A percentile compares a stretch with the other conserved stretches of the same genome.
Conservation (phyloP, 1,284 basidiomycete species). For the Ceratobasidium sp. region DNA sequence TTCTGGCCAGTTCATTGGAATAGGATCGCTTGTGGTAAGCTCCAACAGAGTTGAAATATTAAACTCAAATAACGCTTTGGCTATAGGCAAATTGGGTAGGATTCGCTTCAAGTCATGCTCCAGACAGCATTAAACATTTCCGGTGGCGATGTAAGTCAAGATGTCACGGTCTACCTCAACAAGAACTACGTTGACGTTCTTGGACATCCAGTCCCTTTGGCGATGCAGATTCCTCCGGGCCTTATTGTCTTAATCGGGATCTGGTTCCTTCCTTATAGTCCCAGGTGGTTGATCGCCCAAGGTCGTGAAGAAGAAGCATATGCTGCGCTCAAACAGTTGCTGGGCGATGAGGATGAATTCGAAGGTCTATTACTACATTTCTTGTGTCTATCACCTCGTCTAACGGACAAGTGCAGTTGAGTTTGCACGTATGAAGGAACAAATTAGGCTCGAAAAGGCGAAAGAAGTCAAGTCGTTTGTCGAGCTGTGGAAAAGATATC, state of each 20-base stretch:
- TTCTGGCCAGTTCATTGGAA: constrained; percentile 15
- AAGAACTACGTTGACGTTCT: not conserved
- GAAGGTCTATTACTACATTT: not conserved
- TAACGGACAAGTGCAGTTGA: constrained; percentile 18
- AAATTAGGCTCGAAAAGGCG: constrained; percentile 29
- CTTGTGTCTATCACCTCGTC: not conserved
- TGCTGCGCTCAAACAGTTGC: not conserved
- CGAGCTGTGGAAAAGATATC: constrained; percentile 18
- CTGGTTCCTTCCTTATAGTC: constrained; percentile 38
- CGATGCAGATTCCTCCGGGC: constrained; percentile 29
- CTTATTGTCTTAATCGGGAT: constrained; percentile 15
- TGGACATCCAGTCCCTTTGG: constrained; percentile 4
- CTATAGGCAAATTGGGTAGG: constrained; percentile 26
- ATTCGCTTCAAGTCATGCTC: constrained; percentile 23
- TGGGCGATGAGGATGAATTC: constrained; percentile 16
- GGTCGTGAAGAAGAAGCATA: constrained; percentile 36
- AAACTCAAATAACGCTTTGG: no score
- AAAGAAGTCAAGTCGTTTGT: constrained; percentile 17
- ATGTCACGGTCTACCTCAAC: not conserved
- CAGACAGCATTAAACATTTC: constrained; percentile 18
- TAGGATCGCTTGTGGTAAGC: constrained; percentile 28
- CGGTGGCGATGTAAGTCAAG: constrained; percentile 30
- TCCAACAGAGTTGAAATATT: not conserved
- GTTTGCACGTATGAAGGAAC: constrained; percentile 31
- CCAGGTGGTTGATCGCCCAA: constrained; percentile 32